Conservation (phyloP, 2,329 filamentous ascomycete genomes). For the Phyllosticta citribraziliensis region DNA sequence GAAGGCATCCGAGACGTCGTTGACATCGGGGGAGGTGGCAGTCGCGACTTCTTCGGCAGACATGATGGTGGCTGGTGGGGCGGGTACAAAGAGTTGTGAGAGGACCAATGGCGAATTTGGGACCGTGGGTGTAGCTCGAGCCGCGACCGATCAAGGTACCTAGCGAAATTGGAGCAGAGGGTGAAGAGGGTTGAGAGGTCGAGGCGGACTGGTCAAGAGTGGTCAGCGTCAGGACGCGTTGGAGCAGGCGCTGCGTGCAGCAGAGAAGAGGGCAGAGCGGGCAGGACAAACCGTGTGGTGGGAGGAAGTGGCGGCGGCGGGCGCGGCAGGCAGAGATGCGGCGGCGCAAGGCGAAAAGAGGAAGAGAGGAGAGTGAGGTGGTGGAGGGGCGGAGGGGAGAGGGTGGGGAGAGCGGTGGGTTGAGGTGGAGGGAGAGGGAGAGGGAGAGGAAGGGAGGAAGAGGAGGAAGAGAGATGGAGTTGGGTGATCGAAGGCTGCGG, state of each 20-base stretch:
- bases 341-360: neutral
- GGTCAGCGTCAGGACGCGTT: constrained; percentile 5
- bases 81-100: constrained; percentile 4
- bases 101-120: constrained; percentile 3
- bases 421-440: constrained; percentile 1
- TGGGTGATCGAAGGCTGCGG: neutral
- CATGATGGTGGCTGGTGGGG: constrained; percentile 22
- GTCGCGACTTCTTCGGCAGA: constrained; percentile 29
- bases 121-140: neutral
- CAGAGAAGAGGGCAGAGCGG: neutral
- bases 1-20: constrained; percentile 33
- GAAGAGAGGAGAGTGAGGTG: neutral
- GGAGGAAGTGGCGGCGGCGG: constrained; percentile 11
- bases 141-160: constrained; percentile 4
- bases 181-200: neutral
- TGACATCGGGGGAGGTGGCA: constrained; percentile 24
- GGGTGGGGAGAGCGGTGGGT: neutral
- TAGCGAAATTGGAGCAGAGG: neutral
- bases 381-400: constrained; percentile 5
- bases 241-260: neutral
- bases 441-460: constrained; percentile 1
- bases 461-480: neutral
- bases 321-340: neutral
- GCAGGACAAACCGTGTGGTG: constrained; percentile 9
- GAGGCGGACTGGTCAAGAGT: neutral